Conservation (phyloP, 2,329 filamentous ascomycete species). For the Drechslera avenae region DNA sequence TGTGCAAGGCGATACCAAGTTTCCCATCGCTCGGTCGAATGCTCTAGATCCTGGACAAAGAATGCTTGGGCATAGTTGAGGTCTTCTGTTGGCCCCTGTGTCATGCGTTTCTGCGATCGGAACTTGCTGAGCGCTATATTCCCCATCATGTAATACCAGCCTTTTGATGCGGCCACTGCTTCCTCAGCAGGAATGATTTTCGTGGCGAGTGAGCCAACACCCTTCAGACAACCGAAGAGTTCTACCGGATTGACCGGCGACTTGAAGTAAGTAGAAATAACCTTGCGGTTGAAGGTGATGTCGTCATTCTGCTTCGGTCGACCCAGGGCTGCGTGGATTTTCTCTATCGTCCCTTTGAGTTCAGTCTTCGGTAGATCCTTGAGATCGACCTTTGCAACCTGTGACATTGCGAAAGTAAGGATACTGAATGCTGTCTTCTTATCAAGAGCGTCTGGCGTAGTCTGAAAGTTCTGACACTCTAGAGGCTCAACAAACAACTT, state of each 20-base stretch:
- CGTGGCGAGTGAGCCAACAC: slow-evolving; percentile 62
- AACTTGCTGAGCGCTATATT: slow-evolving; percentile 89
- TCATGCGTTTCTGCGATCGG: slow-evolving; percentile 76
- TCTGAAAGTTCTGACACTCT: slow-evolving; percentile 69
- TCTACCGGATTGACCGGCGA: slow-evolving; percentile 81
- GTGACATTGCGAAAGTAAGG: slow-evolving; percentile 79
- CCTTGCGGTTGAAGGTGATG: slow-evolving; percentile 84
- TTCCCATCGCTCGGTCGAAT: slow-evolving; percentile 82
- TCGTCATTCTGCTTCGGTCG: slow-evolving; percentile 75
- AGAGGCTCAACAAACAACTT: slow-evolving; percentile 44
- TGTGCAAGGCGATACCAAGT: slow-evolving; percentile 89
- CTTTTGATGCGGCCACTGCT: slow-evolving; percentile 72
- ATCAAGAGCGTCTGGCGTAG: slow-evolving; percentile 75
- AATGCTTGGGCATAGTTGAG: slow-evolving; percentile 81
- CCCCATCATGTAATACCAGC: slow-evolving; percentile 91
- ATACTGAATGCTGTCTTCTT: slow-evolving; percentile 79
- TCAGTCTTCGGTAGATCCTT: slow-evolving; percentile 93
- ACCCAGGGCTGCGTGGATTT: slow-evolving; percentile 86
- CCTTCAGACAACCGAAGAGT: slow-evolving; percentile 79
- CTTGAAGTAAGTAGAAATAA: slow-evolving; percentile 81
- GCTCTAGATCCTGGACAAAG: slow-evolving; percentile 80
- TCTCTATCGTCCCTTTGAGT: slow-evolving; percentile 86
- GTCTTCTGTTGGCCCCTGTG: slow-evolving; percentile 79
- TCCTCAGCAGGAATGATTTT: slow-evolving; percentile 66
- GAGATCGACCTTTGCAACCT: slow-evolving; percentile 83